Conservation (phyloP, 2,329 filamentous ascomycete genomes). For the Cladosporium sp. region DNA sequence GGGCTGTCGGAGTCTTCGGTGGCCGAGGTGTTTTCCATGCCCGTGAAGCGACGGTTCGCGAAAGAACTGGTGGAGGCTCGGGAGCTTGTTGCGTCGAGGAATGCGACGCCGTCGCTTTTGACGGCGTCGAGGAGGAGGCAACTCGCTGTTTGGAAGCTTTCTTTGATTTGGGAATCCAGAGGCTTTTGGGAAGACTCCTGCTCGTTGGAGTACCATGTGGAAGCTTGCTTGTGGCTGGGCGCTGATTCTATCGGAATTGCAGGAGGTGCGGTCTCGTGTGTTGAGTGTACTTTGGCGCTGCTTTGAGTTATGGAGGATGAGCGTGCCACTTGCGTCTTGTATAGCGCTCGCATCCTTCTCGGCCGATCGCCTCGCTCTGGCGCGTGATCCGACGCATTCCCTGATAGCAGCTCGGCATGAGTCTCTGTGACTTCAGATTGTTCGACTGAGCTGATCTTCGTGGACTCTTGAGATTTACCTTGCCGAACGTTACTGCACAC, state of each 20-base stretch:
- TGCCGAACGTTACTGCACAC: no score
- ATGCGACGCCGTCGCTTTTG: slow-evolving; percentile 45
- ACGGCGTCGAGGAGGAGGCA: slow-evolving; percentile 45
- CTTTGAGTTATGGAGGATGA: background rate
- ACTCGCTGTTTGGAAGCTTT: slow-evolving; percentile 4
- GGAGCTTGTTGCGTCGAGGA: slow-evolving; percentile 34
- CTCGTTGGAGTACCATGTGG: no score
- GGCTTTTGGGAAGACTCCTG: no score
- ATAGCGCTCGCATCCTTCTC: background rate
- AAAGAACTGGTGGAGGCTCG: slow-evolving; percentile 7
- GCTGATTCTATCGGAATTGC: no score
- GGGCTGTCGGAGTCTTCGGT: background rate
- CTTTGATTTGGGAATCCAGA: background rate
- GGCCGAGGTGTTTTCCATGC: background rate
- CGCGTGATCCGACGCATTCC: background rate
- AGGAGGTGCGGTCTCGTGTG: background rate
- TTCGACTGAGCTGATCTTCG: no score
- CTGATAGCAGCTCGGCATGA: background rate
- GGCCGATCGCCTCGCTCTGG: background rate
- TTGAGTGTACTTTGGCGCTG: background rate
- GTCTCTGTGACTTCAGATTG: background rate
- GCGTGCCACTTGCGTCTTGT: background rate
- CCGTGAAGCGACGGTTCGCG: background rate
- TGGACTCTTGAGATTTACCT: no score
- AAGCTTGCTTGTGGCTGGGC: no score